Evolutionary conservation across 192 early-diverging fungal species (phyloP), one percentile per base, ranked within the genome.

Genomic region (Spizellomyces punctatus): DNA sequence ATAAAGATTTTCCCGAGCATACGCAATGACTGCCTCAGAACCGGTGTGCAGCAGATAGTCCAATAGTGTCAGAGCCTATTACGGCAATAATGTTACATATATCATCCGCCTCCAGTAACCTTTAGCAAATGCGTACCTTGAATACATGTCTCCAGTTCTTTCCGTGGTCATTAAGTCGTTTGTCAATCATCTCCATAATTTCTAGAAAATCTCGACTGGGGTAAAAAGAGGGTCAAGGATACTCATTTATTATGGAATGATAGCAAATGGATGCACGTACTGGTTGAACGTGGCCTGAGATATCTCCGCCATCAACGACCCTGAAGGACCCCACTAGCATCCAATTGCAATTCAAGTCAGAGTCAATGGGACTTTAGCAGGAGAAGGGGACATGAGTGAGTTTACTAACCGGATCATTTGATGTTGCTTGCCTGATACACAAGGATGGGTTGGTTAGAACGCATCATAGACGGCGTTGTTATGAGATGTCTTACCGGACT

Each of bases 121-220:
- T 57, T n/a, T 17, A 8, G 44, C 63, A 22, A 36, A 36, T 36
- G 27, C 27, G 27, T 83, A 94, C 93, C 84, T 99, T 99, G 78
- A 93, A 98, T 42, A 99, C 96, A 79, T 99, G 97, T 64, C 96
- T 84, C 97, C 97, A 99, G 82, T 96, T 91, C 81, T 95, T 96
- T 46, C 97, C 97, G 72, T 90, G 91, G 81, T 99, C 97, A 73
- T 98, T 97, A 76, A 99, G 81, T 8, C 96, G 88, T 85, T 96
- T 98, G 76, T 99, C 96, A 42, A 99, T 75, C 79, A 99, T 95
- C 72, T 97, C 94, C 96, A 99, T 98, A 59, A 99, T 93, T 69
- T 94, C 96, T 65, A 94, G 59, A 86, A 95, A 97, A 56, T 94
- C 92, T 57, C 89, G 89, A 56, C 96, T 91, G 72, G 7, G 12